Base-by-base conservation (phyloP, 2,329 filamentous ascomycete species). In the Hyphodiscus sp. region DNA sequence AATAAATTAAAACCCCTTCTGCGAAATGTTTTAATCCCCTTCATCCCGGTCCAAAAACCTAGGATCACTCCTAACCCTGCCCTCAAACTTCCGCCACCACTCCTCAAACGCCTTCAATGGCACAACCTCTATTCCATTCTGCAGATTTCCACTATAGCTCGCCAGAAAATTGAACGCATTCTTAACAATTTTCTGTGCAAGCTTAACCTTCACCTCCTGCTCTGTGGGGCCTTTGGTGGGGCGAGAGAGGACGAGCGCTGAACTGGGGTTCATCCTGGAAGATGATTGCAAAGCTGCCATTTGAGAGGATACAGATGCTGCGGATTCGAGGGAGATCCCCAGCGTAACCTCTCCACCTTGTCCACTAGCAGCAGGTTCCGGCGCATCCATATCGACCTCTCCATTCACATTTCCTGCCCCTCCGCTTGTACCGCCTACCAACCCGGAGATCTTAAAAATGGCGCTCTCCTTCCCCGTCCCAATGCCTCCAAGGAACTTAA, bases 31-130 rank as follows among this genome's bases (percentile, higher is more conserved):
- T 20, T 16, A 45, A 18, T 23, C 16, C 20, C 41, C 47, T 10
- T n/a, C 59, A 50, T 59, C 59, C 16, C 85, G 82, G 71, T 97
- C 91, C 61, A 99, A 74, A 68, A 99, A 99, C 7, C 82, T 81
- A 0, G 94, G 92, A 73, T 99, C 94, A 59, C 82, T 79, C 63
- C 91, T 86, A 41, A 99, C 80, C 67, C 85, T 86, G 57, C 82
- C 81, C 74, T 99, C 92, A 73, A 99, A 99, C 72, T 96, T 97
- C 56, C 78, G 80, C 94, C 95, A 99, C 94, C 95, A 99, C 54
- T 95, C 90, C 72, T 95, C 87, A 69, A 99, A 99, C 5, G 88
- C 89, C 72, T 89, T 94, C 59, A 99, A 72, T n/a, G 94, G 91
- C 20, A 99, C 89, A 13, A 95, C 87, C 69, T 97, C 92, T 45